phyloP scores from a whole-genome alignment of 2,329 filamentous ascomycete species.

The Botryosphaeria dothidea region DNA sequence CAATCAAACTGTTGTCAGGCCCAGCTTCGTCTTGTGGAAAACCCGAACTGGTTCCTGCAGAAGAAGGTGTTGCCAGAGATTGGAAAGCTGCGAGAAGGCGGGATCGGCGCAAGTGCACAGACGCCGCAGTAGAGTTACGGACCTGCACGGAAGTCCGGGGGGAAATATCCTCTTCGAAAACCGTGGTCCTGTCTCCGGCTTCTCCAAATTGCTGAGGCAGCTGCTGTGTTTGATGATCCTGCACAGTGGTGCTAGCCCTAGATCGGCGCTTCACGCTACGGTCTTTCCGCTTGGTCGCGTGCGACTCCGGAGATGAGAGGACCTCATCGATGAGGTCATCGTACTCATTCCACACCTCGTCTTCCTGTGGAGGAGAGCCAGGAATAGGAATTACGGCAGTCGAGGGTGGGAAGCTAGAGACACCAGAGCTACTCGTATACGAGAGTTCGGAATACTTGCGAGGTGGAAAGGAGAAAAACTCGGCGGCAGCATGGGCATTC shows the following conservation, averaged over 20 bases:
- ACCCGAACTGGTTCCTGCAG: conserved; percentile 22
- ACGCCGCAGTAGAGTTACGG: conserved; percentile 24
- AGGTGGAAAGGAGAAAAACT: conserved; percentile 75
- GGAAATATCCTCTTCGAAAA: conserved; percentile 14
- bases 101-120: conserved; percentile 50
- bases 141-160: conserved; percentile 9
- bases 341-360: conserved; percentile 94
- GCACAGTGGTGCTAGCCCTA: not conserved
- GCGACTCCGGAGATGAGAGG: conserved; percentile 32
- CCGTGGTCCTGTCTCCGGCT: conserved; percentile 1
- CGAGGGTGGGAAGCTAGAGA: conserved; percentile 59
- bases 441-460: conserved; percentile 71
- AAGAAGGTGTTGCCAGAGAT: conserved; percentile 33
- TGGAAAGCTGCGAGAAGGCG: conserved; percentile 51
- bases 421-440: conserved; percentile 66
- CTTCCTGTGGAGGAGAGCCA: conserved; percentile 67
- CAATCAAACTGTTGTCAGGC: not conserved
- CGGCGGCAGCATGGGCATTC: conserved; percentile 35
- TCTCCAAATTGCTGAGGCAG: not conserved
- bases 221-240: not conserved
- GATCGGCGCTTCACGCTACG: conserved; percentile 4
- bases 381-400: conserved; percentile 67
- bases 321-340: conserved; percentile 81
- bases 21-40: not conserved
- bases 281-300: not conserved